Evolutionary conservation across 2,329 filamentous ascomycete genomes (phyloP).

Genomic region (Pyrenophora seminiperda): DNA sequence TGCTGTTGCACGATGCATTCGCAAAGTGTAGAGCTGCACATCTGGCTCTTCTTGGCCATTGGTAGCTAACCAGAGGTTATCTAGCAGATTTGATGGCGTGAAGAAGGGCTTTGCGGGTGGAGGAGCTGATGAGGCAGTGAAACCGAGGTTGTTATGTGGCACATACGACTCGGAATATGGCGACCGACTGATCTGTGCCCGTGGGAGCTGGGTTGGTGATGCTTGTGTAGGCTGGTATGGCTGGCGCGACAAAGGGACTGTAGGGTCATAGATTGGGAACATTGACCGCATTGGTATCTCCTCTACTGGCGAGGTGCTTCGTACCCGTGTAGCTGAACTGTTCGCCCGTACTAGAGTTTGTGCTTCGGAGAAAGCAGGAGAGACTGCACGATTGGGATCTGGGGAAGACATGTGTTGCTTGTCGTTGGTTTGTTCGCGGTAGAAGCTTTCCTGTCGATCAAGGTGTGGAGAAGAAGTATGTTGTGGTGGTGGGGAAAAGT

Average conservation of each 20-base stretch:
- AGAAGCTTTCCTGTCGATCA: slow-evolving; percentile 23
- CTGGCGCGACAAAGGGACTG: slow-evolving; percentile 68
- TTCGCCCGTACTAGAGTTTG: slow-evolving; percentile 47
- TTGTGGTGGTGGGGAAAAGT: slow-evolving; percentile 32
- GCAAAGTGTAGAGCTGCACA: slow-evolving; percentile 46
- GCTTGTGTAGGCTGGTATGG: slow-evolving; percentile 71
- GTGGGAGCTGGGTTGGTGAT: slow-evolving; percentile 67
- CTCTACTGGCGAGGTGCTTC: slow-evolving; percentile 37
- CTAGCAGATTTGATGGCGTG: slow-evolving; percentile 64
- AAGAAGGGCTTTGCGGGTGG: slow-evolving; percentile 43
- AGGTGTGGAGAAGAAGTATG: slow-evolving; percentile 29
- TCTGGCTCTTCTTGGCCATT: slow-evolving; percentile 65
- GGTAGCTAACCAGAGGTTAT: slow-evolving; percentile 69
- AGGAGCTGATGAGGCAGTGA: slow-evolving; percentile 28
- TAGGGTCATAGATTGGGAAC: slow-evolving; percentile 75
- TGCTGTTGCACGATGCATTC: slow-evolving; percentile 53
- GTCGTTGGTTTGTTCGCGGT: slow-evolving; percentile 23
- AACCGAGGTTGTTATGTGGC: slow-evolving; percentile 44
- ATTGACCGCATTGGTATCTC: slow-evolving; percentile 67
- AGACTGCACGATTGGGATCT: slow-evolving; percentile 39
- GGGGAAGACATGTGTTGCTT: slow-evolving; percentile 30
- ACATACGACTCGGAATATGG: slow-evolving; percentile 62
- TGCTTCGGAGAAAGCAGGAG: slow-evolving; percentile 44
- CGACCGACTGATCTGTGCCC: slow-evolving; percentile 67
- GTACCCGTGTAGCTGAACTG: slow-evolving; percentile 40